A percentile compares a stretch with the other conserved stretches of the same genome.
Evolutionary conservation across 306 rosid species (phyloP).

Genomic region (Casuarina equisetifolia): DNA sequence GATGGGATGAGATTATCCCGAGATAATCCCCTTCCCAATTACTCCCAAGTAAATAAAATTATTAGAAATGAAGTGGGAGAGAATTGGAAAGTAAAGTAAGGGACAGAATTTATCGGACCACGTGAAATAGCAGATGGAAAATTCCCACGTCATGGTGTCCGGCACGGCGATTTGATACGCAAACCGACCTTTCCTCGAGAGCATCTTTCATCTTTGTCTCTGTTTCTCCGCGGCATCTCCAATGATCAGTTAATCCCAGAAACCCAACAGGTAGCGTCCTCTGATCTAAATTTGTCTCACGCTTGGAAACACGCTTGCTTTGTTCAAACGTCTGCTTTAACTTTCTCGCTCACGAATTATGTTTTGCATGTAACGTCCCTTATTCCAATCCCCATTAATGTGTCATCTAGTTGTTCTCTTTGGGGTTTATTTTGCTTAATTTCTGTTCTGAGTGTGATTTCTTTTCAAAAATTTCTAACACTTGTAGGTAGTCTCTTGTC

Average conservation of each 20-base stretch:
- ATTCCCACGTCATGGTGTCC: background rate
- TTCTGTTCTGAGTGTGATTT: background rate
- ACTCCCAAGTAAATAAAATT: too few species aligned
- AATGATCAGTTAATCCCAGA: constrained; percentile 1
- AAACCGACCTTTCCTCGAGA: background rate
- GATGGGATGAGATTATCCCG: too few species aligned
- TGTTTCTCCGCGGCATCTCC: constrained; percentile 7
- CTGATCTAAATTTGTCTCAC: background rate
- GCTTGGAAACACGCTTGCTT: background rate
- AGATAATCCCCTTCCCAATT: too few species aligned
- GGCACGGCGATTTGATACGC: background rate
- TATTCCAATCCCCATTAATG: background rate
- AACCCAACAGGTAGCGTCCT: constrained; percentile 21
- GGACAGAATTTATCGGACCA: background rate
- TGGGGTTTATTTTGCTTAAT: background rate
- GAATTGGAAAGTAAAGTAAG: too few species aligned
- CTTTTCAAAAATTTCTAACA: background rate
- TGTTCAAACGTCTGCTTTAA: background rate
- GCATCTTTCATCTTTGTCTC: background rate
- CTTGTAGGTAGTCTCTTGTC: background rate
- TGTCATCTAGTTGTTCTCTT: background rate
- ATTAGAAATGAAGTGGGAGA: too few species aligned
- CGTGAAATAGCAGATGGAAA: background rate
- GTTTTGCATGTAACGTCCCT: background rate
- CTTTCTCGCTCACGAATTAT: background rate